Percentiles rank a stretch among this genome's conserved stretches.
Evolutionary conservation across 1,139 yeast genomes (phyloP).

Genomic region (Meyerozyma carpophila): DNA sequence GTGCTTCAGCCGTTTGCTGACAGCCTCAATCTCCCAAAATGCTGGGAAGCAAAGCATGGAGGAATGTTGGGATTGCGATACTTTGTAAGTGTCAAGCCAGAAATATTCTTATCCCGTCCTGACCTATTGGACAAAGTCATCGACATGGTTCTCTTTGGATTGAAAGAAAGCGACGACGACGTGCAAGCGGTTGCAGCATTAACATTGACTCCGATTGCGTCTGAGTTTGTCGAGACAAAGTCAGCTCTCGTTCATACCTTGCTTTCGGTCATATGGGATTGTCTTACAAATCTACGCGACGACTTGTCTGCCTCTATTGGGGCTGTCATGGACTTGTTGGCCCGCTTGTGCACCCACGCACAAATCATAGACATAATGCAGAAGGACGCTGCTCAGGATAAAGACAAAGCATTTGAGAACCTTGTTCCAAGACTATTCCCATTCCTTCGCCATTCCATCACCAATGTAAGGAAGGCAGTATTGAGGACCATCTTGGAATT

Average conservation of each 20-base stretch:
- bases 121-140: slow-evolving; percentile 68
- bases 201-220: slow-evolving; percentile 83
- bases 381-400: slow-evolving; percentile 45
- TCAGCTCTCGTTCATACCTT: slow-evolving; percentile 58
- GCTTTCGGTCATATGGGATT: slow-evolving; percentile 80
- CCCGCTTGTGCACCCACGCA: slow-evolving; percentile 78
- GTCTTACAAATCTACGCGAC: slow-evolving; percentile 77
- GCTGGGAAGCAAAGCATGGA: slow-evolving; percentile 99
- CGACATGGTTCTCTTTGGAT: slow-evolving; percentile 81
- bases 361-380: slow-evolving; percentile 72
- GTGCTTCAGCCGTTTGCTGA: slow-evolving; percentile 56
- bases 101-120: slow-evolving; percentile 55
- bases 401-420: slow-evolving; percentile 47
- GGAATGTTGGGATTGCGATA: slow-evolving; percentile 93
- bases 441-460: slow-evolving; percentile 87
- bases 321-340: slow-evolving; percentile 89
- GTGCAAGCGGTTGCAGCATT: slow-evolving; percentile 97
- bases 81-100: slow-evolving; percentile 85
- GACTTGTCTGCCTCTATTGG: slow-evolving; percentile 94
- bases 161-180: slow-evolving; percentile 84
- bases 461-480: slow-evolving; percentile 88
- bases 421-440: slow-evolving; percentile 92
- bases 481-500: slow-evolving; percentile 77
- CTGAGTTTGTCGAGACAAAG: slow-evolving; percentile 68
- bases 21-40: slow-evolving; percentile 26